A percentile compares a stretch with the other conserved stretches of the same genome.
Conservation (phyloP, 2,329 filamentous ascomycete species). For the Meredithiella fracta region DNA sequence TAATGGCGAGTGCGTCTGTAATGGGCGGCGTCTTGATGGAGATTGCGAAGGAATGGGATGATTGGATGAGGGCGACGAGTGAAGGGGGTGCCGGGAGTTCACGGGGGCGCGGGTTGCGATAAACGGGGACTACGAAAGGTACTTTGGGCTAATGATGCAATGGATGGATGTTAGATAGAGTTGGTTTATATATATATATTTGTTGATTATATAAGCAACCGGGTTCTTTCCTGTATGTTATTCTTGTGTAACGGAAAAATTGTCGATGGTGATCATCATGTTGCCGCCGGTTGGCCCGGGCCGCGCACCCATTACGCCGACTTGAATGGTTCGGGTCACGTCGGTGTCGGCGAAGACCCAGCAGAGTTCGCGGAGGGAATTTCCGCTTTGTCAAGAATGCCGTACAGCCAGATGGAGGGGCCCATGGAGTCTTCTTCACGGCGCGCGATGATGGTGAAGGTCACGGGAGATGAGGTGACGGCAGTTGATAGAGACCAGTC, state of each 20-base stretch:
- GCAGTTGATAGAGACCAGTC: too few relatives aligned
- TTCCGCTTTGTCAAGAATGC: not conserved
- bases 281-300: not conserved
- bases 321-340: not conserved
- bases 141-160: not conserved
- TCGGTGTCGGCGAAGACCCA: not conserved
- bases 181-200: too few relatives aligned
- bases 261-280: not conserved
- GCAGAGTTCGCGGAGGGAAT: not conserved
- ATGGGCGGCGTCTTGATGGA: constrained; percentile 94
- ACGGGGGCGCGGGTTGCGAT: not conserved
- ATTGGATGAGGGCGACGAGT: constrained; percentile 53
- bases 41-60: constrained; percentile 86
- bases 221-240: too few relatives aligned
- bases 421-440: too few relatives aligned
- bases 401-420: too few relatives aligned
- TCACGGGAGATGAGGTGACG: too few relatives aligned
- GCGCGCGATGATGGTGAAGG: too few relatives aligned
- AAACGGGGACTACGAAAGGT: not conserved
- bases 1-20: constrained; percentile 86
- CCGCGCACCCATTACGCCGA: not conserved
- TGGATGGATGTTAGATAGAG: too few relatives aligned
- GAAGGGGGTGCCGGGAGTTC: not conserved
- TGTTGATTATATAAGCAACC: too few relatives aligned
- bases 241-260: too few relatives aligned